Percentiles rank a stretch among this genome's conserved stretches.
phyloP scores from a whole-genome alignment of 441 rosid genomes.

The Metrosideros polymorpha region DNA sequence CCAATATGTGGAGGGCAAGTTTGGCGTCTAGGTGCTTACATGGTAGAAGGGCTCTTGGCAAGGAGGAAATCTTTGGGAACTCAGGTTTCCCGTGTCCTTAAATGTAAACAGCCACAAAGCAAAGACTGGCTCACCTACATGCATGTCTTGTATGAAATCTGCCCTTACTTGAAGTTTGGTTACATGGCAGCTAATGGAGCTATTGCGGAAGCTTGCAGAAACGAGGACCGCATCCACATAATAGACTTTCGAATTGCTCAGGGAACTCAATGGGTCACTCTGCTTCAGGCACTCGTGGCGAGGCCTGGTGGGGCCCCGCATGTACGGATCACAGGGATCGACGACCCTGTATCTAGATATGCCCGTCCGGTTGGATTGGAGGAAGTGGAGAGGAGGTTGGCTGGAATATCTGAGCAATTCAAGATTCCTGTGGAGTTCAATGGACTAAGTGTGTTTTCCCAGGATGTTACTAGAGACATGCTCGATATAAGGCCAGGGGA shows the following conservation, averaged over 20 bases:
- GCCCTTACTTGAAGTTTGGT: constrained; percentile 8
- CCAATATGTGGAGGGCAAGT: not conserved
- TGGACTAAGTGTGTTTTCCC: not conserved
- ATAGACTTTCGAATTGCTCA: not conserved
- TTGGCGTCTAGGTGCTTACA: not conserved
- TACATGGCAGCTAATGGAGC: constrained; percentile 9
- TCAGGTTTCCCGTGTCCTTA: not conserved
- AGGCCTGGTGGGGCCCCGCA: constrained; percentile 1
- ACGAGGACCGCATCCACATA: constrained; percentile 1
- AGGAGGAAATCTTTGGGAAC: not conserved
- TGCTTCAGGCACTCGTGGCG: constrained; percentile 3
- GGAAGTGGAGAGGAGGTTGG: not conserved
- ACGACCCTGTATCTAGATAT: not conserved
- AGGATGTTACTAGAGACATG: not conserved
- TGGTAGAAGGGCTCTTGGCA: not conserved
- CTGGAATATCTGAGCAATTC: not conserved
- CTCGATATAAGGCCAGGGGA: not conserved
- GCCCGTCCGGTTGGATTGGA: not conserved
- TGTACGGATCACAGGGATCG: constrained; percentile 3
- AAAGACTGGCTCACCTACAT: not conserved
- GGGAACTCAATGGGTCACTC: constrained; percentile 8
- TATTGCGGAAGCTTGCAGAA: constrained; percentile 6
- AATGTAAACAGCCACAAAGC: not conserved
- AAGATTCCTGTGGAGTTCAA: not conserved
- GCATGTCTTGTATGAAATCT: not conserved